Evolutionary conservation across 1,284 basidiomycete genomes (phyloP).

Genomic region (Sanghuangporus sanghuang): DNA sequence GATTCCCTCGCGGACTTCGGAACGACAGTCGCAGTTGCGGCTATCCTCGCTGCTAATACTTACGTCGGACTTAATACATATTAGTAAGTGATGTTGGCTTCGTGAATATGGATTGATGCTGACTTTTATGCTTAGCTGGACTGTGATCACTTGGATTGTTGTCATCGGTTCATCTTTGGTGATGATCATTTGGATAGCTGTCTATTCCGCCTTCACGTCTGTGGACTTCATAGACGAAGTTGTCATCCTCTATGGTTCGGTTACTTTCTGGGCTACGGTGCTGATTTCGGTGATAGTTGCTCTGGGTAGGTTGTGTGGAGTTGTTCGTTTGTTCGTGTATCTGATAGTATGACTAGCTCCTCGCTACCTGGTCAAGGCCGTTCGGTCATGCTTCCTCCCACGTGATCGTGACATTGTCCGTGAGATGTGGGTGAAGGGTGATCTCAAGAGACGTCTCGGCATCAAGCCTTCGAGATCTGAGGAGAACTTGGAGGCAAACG

Average conservation of each 20-base stretch:
- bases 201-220: constrained; percentile 75
- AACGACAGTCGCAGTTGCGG: constrained; percentile 85
- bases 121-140: constrained; percentile 58
- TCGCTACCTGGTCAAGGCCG: constrained; percentile 67
- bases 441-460: constrained; percentile 80
- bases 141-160: constrained; percentile 77
- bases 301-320: constrained; percentile 48
- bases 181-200: constrained; percentile 80
- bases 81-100: constrained; percentile 55
- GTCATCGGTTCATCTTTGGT: constrained; percentile 76
- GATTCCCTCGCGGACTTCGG: constrained; percentile 86
- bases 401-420: constrained; percentile 83
- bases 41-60: constrained; percentile 83
- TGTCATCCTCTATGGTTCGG: constrained; percentile 65
- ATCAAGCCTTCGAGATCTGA: constrained; percentile 51
- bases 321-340: constrained; percentile 7
- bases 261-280: constrained; percentile 81
- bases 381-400: constrained; percentile 61
- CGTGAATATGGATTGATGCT: constrained; percentile 8
- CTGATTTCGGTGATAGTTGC: constrained; percentile 64
- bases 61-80: constrained; percentile 86
- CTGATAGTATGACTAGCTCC: constrained; percentile 43
- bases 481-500: constrained; percentile 41
- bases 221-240: constrained; percentile 73
- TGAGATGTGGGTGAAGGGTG: constrained; percentile 84